Evolutionary conservation across 2,329 filamentous ascomycete species (phyloP).

Genomic region (Rhexocercosporidium sp.): DNA sequence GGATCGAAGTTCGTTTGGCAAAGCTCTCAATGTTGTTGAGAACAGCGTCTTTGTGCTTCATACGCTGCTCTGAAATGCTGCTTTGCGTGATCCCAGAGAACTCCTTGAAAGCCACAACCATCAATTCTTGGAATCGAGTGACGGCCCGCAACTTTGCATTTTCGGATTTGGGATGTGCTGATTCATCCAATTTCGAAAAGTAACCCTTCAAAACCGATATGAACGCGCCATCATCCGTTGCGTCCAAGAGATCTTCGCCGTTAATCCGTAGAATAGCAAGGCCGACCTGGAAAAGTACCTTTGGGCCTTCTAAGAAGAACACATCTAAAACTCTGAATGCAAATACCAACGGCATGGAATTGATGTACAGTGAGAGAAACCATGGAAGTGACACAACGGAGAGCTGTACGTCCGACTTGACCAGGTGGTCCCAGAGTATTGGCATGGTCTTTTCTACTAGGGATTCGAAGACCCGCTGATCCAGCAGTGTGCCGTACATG

Average conservation of each 20-base stretch:
- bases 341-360: slow-evolving; percentile 98
- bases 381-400: slow-evolving; percentile 97
- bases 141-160: slow-evolving; percentile 94
- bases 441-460: slow-evolving; percentile 99
- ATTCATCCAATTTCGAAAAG: slow-evolving; percentile 91
- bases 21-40: slow-evolving; percentile 97
- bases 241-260: slow-evolving; percentile 92
- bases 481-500: slow-evolving; percentile 97
- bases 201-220: slow-evolving; percentile 96
- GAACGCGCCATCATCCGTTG: slow-evolving; percentile 92
- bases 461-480: slow-evolving; percentile 97
- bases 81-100: slow-evolving; percentile 95
- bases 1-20: slow-evolving; percentile 93
- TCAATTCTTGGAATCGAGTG: slow-evolving; percentile 95
- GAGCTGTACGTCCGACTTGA: slow-evolving; percentile 94
- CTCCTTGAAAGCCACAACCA: slow-evolving; percentile 99
- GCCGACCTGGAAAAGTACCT: slow-evolving; percentile 96
- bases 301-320: slow-evolving; percentile 97
- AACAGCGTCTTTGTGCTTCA: slow-evolving; percentile 93
- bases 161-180: slow-evolving; percentile 92
- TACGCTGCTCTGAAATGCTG: slow-evolving; percentile 85
- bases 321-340: slow-evolving; percentile 96
- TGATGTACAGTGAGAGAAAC: slow-evolving; percentile 98
- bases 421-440: slow-evolving; percentile 96
- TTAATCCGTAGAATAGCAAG: slow-evolving; percentile 97